phyloP scores from a whole-genome alignment of 2,329 filamentous ascomycete genomes.

The Pseudogymnoascus sp. region DNA sequence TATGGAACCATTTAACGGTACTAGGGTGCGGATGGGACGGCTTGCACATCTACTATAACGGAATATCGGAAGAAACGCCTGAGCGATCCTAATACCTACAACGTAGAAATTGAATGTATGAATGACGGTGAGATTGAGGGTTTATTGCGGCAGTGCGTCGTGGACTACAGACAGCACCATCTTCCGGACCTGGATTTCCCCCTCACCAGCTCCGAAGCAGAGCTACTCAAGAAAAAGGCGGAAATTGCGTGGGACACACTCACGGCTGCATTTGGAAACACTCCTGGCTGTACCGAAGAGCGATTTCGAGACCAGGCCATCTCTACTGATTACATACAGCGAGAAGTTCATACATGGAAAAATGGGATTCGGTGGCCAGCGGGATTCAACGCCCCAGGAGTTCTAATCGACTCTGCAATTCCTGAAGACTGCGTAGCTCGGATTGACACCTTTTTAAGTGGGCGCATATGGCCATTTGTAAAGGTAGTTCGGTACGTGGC shows the following conservation, averaged over 20 bases:
- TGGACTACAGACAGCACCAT: slow-evolving; percentile 15
- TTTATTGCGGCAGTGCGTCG: slow-evolving; percentile 14
- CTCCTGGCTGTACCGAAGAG: slow-evolving; percentile 10
- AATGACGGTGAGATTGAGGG: slow-evolving; percentile 13
- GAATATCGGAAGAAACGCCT: slow-evolving; percentile 15
- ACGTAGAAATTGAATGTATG: slow-evolving; percentile 16
- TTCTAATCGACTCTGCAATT: slow-evolving; percentile 6
- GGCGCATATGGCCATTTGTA: slow-evolving; percentile 16
- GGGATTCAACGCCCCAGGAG: slow-evolving; percentile 8
- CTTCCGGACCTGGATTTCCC: slow-evolving; percentile 9
- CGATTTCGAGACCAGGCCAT: slow-evolving; percentile 3
- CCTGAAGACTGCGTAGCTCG: background rate
- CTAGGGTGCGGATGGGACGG: slow-evolving; percentile 13
- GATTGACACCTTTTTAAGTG: slow-evolving; percentile 11
- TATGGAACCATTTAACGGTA: background rate
- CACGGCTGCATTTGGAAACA: slow-evolving; percentile 12
- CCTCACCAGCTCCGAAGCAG: background rate
- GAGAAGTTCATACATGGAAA: slow-evolving; percentile 13
- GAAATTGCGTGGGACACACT: slow-evolving; percentile 15
- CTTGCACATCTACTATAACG: slow-evolving; percentile 13
- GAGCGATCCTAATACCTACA: slow-evolving; percentile 12
- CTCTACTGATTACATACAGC: slow-evolving; percentile 11
- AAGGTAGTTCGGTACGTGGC: slow-evolving; percentile 15
- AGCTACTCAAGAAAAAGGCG: slow-evolving; percentile 11
- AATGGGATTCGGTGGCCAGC: slow-evolving; percentile 13